Evolutionary conservation across 2,329 filamentous ascomycete species (phyloP), one percentile per base, ranked within the genome.

Genomic region (Microascus cirrosus): DNA sequence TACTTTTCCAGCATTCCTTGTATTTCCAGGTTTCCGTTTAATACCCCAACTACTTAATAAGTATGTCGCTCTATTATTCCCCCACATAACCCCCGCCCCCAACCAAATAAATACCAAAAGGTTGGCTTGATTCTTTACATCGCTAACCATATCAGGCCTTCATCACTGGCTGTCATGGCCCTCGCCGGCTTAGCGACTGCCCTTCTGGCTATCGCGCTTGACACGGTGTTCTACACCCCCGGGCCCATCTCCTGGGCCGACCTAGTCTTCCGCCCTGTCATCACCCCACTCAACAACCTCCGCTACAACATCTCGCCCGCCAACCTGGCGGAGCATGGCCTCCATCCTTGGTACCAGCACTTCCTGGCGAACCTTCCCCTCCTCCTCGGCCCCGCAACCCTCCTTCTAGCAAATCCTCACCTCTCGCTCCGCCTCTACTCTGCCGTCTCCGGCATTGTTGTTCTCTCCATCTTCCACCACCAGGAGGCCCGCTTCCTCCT

Each of bases 1-100:
- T 66, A 99, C 94, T 11, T 97, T 97, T 70, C 93, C 93, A 53
- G 93, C 92, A 15, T 99, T 95, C 70, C 74, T 99, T 61, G 70
- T 95, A 59, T 83, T 96, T 68, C 93, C 94, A 57, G 86, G 87
- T 39, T 74, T 95, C 68, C 86, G 85, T 67, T 78, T 99, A 67
- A 76, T 97, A 69, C 90, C 90, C 63, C 88, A 95, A 75, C 94
- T 96, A 68, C 74, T 82, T 69, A 84, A 85, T 70, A 93, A 86
- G 89, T 94, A 73, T 35, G 20, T 11, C 45, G 6, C 45, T 13
- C 11, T 50, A 11, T 20, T 3, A 2, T 20, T 12, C 36, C 36
- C 15, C 36, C 18, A 42, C 36, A 13, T 3, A 42, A 15, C 6
- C 36, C 18, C 15, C 4, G 18, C 13, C 28, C 8, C 28, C 28